Evolutionary conservation across 2,329 filamentous ascomycete species (phyloP).

Genomic region (Aspergillus phoenicis): DNA sequence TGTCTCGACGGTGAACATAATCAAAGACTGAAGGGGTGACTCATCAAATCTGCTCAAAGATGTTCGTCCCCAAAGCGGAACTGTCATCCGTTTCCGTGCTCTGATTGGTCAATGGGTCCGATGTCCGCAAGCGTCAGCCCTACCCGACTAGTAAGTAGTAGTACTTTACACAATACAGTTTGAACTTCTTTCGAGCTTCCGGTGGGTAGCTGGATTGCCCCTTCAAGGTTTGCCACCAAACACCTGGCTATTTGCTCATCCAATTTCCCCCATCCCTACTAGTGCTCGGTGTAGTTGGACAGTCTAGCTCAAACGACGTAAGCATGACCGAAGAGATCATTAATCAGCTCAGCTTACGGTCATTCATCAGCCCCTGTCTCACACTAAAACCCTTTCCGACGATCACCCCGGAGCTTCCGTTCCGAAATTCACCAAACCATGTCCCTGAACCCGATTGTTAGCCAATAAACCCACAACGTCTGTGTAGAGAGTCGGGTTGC

Average conservation of each 20-base stretch:
- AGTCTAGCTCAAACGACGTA: too few species aligned
- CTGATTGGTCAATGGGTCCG: neutral
- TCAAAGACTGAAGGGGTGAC: too few species aligned
- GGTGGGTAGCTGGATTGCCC: neutral
- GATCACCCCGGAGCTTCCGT: neutral
- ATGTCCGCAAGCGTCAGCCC: neutral
- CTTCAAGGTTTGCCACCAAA: neutral
- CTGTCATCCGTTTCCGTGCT: neutral
- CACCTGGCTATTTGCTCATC: too few species aligned
- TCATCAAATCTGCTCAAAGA: too few species aligned
- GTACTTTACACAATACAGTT: neutral
- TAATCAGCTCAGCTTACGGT: neutral
- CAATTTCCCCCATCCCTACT: too few species aligned
- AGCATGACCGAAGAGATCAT: neutral
- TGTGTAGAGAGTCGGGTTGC: neutral
- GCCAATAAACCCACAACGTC: too few species aligned
- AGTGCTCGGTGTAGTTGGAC: too few species aligned
- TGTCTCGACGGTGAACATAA: too few species aligned
- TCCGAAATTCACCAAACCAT: neutral
- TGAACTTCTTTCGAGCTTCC: neutral
- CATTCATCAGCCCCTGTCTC: neutral
- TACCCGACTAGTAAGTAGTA: neutral
- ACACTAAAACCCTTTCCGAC: neutral
- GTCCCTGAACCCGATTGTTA: neutral
- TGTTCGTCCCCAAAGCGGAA: neutral